Evolutionary conservation across 768 basidiomycete genomes (phyloP), one percentile per base, ranked within the genome.

Genomic region (Suillus subalutaceus): DNA sequence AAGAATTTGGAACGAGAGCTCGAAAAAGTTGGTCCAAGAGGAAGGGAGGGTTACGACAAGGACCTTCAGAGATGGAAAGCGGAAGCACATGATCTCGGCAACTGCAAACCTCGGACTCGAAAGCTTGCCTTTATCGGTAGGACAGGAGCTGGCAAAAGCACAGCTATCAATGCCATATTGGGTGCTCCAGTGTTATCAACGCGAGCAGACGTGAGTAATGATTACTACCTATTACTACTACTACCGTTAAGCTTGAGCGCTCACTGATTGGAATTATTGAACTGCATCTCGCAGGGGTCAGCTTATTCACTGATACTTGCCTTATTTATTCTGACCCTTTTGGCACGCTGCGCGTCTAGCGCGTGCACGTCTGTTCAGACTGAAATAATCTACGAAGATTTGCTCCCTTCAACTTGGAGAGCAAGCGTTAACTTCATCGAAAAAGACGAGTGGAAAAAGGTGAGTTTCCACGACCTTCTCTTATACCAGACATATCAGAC

Each of bases 81-180:
- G 1, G 20, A 37, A 35, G 55, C 55, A 13, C 20, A 56, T 1
- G 20, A 56, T 6, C 55, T 56, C 20, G 12, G 35, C 55, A 56
- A 37, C 32, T 35, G 55, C 20, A 35, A n/a, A 37, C 55, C 55
- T n/a, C 35, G 32, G 1, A n/a, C 32, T 0, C 13, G 32, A 20
- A 56, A 56, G 6, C 20, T 56, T 2, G 32, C 55, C 1, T 56
- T 56, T n/a, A 37, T 56, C 1, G 55, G 55, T 6, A 56, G 55
- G 55, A 56, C 55, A 7, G 55, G 55, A n/a, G 55, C 55, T 6
- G 55, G 55, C 6, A 56, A 56, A 37, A 56, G 55, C 12, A 56
- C 55, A 6, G 55, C 55, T 13, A 56, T 56, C 20, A 56, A 56
- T n/a, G 55, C 55, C 12, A n/a, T 56, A 12, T 37, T 56, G 32